A percentile compares a stretch with the other conserved stretches of the same genome.
phyloP scores from a whole-genome alignment of 495 filamentous ascomycete species.

The Sporormia fimetaria region DNA sequence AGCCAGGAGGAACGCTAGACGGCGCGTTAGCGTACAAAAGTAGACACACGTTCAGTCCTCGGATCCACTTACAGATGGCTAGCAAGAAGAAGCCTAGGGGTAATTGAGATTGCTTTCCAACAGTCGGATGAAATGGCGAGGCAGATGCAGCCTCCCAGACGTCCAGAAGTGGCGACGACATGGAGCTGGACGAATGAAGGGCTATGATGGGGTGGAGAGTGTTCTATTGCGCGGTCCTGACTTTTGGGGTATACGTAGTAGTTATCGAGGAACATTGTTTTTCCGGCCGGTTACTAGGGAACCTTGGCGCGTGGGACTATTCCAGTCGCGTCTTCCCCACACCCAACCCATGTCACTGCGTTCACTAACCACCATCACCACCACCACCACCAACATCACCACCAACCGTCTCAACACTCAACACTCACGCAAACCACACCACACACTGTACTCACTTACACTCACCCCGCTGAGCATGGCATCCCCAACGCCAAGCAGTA shows the following conservation, averaged over 20 bases:
- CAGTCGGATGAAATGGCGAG: slow-evolving; percentile 67
- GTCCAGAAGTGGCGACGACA: slow-evolving; percentile 58
- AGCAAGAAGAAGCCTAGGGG: slow-evolving; percentile 69
- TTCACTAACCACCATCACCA: too few relatives aligned
- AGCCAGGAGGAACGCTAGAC: slow-evolving; percentile 47
- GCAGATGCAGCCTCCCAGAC: slow-evolving; percentile 80
- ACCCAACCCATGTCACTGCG: too few relatives aligned
- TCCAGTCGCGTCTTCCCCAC: too few relatives aligned
- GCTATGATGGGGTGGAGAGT: slow-evolving; percentile 1
- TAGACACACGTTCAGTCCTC: neutral
- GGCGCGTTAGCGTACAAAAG: slow-evolving; percentile 21
- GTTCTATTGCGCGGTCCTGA: neutral
- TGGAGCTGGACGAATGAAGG: slow-evolving; percentile 16
- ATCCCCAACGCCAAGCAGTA: too few relatives aligned
- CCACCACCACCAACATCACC: too few relatives aligned
- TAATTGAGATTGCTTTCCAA: slow-evolving; percentile 79
- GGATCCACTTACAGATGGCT: slow-evolving; percentile 43
- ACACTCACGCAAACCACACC: too few relatives aligned
- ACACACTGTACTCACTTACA: too few relatives aligned
- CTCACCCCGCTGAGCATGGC: too few relatives aligned
- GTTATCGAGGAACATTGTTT: neutral
- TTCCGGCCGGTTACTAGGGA: too few relatives aligned
- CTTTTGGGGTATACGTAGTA: neutral
- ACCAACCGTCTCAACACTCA: too few relatives aligned
- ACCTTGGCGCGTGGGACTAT: too few relatives aligned